Conservation (phyloP, 129 eudicot species). For the Sambucus nigra region DNA sequence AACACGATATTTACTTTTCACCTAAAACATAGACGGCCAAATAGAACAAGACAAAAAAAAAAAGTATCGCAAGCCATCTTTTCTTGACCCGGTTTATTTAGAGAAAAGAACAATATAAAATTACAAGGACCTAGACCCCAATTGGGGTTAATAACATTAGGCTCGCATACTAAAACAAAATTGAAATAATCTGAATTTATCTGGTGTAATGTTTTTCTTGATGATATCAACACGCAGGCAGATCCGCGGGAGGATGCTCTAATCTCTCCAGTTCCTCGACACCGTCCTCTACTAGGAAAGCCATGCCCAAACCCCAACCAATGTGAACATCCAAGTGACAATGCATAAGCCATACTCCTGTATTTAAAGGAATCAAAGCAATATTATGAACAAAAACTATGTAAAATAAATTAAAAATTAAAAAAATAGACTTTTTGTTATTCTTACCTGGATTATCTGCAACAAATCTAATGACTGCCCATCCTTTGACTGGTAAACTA, state of each 20-base stretch:
- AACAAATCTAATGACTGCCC: constrained; percentile 86
- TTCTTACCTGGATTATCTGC: constrained; percentile 92
- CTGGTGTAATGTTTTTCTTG: not conserved
- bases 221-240: constrained; percentile 48
- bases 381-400: not conserved
- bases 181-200: not conserved
- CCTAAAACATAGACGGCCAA: no score
- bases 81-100: constrained; percentile 10
- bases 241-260: constrained; percentile 64
- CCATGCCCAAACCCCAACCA: constrained; percentile 85
- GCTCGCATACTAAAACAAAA: not conserved
- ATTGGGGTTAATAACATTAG: constrained; percentile 30
- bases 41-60: no score
- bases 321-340: constrained; percentile 98
- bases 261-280: constrained; percentile 44
- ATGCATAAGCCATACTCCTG: constrained; percentile 92
- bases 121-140: constrained; percentile 21
- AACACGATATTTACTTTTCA: no score
- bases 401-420: not conserved
- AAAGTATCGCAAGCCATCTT: no score
- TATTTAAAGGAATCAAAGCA: not conserved
- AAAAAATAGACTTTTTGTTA: not conserved
- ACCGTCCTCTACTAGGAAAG: constrained; percentile 75
- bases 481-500: constrained; percentile 75
- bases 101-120: constrained; percentile 10